A percentile compares a stretch with the other conserved stretches of the same genome.
These are phyloP conservation scores for Neofusicoccum kwambonambiense DNA, from an alignment of 2,329 filamentous ascomycete species.

Conservation along the genomic window DNA sequence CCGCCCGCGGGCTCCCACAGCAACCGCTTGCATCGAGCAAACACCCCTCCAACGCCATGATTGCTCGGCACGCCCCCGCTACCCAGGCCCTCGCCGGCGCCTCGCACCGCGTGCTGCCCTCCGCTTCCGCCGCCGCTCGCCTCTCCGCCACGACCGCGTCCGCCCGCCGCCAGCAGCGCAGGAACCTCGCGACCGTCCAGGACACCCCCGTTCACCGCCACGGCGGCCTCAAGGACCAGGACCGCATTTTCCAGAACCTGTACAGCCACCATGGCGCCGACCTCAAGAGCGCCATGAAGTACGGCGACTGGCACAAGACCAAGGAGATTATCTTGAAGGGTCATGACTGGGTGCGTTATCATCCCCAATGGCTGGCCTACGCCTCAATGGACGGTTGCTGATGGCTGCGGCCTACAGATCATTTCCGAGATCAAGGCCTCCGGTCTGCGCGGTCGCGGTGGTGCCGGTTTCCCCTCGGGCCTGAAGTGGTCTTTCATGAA, in stretches of 20 bases:
- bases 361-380: constrained; percentile 8
- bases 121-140: constrained; percentile 37
- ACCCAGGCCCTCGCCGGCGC: constrained; percentile 40
- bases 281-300: constrained; percentile 92
- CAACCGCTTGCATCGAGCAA: constrained; percentile 11
- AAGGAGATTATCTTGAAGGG: constrained; percentile 98
- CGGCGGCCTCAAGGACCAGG: constrained; percentile 90
- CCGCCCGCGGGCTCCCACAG: constrained; percentile 21
- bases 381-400: neutral
- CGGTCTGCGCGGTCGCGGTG: constrained; percentile 90
- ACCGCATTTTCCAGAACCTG: constrained; percentile 98
- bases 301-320: constrained; percentile 99
- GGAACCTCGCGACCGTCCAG: constrained; percentile 65
- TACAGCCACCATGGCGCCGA: constrained; percentile 91
- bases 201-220: constrained; percentile 64
- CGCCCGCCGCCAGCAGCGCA: constrained; percentile 50
- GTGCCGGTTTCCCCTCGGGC: constrained; percentile 95
- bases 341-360: constrained; percentile 76
- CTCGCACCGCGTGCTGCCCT: constrained; percentile 43
- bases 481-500: constrained; percentile 99
- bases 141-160: constrained; percentile 42
- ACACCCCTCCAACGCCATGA: constrained; percentile 33
- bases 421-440: constrained; percentile 97
- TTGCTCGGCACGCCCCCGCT: constrained; percentile 41
- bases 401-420: constrained; percentile 57